Percentiles rank a stretch among this genome's conserved stretches.
Evolutionary conservation across 1,284 basidiomycete genomes (phyloP).

Genomic region (Tranzscheliella williamsii): DNA sequence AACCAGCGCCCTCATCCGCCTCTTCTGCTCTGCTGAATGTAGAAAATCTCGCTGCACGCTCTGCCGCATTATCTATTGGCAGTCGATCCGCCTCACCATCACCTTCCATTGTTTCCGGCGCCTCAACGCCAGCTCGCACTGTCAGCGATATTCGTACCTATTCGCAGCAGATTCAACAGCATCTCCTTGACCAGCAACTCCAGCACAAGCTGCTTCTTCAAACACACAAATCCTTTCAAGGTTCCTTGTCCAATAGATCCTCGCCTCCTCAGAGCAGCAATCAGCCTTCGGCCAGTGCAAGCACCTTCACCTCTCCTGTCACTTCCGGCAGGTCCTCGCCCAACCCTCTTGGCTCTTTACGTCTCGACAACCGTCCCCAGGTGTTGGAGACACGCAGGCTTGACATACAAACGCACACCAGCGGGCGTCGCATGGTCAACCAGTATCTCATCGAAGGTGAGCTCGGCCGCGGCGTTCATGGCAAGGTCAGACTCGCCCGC

Average conservation of each 20-base stretch:
- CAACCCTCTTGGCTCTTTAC: slow-evolving; percentile 7
- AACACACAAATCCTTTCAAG: not conserved
- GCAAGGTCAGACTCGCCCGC: slow-evolving; percentile 54
- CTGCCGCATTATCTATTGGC: not conserved
- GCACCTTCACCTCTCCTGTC: slow-evolving; percentile 26
- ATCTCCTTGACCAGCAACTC: slow-evolving; percentile 27
- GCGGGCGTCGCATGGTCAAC: slow-evolving; percentile 59
- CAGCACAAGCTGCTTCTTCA: slow-evolving; percentile 12
- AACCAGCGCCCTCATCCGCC: not conserved
- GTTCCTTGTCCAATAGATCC: not conserved
- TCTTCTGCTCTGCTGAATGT: slow-evolving; percentile 14
- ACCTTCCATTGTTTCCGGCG: slow-evolving; percentile 19
- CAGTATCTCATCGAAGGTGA: slow-evolving; percentile 59
- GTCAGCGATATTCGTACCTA: slow-evolving; percentile 32
- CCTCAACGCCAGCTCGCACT: slow-evolving; percentile 19
- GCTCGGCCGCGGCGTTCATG: slow-evolving; percentile 57
- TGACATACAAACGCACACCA: slow-evolving; percentile 53
- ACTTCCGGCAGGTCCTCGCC: slow-evolving; percentile 30
- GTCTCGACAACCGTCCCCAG: slow-evolving; percentile 15
- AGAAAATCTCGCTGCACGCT: slow-evolving; percentile 4
- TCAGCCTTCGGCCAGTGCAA: slow-evolving; percentile 10
- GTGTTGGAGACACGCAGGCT: slow-evolving; percentile 54
- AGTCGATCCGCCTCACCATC: slow-evolving; percentile 4
- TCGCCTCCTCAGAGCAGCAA: not conserved
- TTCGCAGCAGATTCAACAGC: slow-evolving; percentile 31